Conservation (phyloP, 1,139 yeast genomes). For the Kurtzmaniella natalensis region DNA sequence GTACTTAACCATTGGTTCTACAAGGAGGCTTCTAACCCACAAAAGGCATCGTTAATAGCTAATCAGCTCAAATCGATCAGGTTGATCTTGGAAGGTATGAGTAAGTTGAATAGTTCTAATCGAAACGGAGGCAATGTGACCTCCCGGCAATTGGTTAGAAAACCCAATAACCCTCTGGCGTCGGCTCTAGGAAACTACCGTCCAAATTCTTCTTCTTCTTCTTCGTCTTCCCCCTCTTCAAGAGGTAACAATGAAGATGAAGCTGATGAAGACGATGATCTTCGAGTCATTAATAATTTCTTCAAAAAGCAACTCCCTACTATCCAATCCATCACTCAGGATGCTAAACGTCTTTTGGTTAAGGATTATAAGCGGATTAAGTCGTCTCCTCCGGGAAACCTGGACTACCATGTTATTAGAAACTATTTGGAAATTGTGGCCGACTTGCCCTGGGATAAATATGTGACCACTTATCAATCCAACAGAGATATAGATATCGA, state of each 20-base stretch:
- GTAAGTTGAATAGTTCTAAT: constrained; percentile 18
- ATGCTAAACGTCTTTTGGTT: constrained; percentile 54
- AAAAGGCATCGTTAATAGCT: constrained; percentile 55
- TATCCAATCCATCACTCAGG: constrained; percentile 33
- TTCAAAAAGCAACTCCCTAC: constrained; percentile 43
- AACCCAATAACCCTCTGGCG: constrained; percentile 1
- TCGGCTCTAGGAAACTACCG: not conserved
- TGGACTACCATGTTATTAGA: constrained; percentile 71
- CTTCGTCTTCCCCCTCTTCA: no score
- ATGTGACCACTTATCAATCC: constrained; percentile 33
- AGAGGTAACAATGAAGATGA: constrained; percentile 23
- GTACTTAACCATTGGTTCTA: constrained; percentile 45
- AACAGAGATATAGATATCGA: constrained; percentile 48
- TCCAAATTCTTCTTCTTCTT: no score
- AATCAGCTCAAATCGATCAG: constrained; percentile 57
- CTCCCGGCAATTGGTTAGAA: constrained; percentile 8
- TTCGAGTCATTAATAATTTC: constrained; percentile 40
- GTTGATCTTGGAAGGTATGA: constrained; percentile 50
- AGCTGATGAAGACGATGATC: constrained; percentile 45
- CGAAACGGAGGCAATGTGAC: constrained; percentile 6
- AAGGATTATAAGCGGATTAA: constrained; percentile 63
- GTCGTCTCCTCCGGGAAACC: constrained; percentile 60
- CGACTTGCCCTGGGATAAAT: constrained; percentile 61
- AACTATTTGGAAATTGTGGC: constrained; percentile 67
- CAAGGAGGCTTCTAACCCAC: constrained; percentile 48